phyloP scores from a whole-genome alignment of 2,329 filamentous ascomycete genomes.

The Pochonia chlamydosporia region DNA sequence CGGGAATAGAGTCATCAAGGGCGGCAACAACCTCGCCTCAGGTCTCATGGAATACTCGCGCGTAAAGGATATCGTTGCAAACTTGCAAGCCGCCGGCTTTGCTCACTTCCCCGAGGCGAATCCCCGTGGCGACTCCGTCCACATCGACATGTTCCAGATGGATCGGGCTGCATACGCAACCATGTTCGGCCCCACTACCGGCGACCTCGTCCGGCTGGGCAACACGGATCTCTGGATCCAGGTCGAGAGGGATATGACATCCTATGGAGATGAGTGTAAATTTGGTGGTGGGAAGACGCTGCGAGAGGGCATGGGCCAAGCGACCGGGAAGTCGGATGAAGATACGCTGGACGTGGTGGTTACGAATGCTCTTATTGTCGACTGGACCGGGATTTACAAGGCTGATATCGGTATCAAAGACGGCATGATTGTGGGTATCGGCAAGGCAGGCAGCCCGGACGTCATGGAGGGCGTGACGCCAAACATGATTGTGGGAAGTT shows the following conservation, averaged over 20 bases:
- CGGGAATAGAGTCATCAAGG: slow-evolving; percentile 71
- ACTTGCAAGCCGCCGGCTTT: slow-evolving; percentile 68
- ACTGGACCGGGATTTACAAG: slow-evolving; percentile 92
- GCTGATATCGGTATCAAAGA: slow-evolving; percentile 92
- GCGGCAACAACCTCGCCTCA: slow-evolving; percentile 74
- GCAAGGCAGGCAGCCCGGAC: slow-evolving; percentile 95
- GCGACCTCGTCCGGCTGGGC: slow-evolving; percentile 76
- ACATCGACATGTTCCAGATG: slow-evolving; percentile 62
- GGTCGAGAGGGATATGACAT: slow-evolving; percentile 79
- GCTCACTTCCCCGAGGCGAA: slow-evolving; percentile 59
- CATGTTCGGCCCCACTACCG: slow-evolving; percentile 92
- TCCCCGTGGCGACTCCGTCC: slow-evolving; percentile 45
- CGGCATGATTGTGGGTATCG: slow-evolving; percentile 80
- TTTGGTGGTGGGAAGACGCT: slow-evolving; percentile 94
- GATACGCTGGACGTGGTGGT: slow-evolving; percentile 80
- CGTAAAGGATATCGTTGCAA: slow-evolving; percentile 59
- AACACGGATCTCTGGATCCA: slow-evolving; percentile 84
- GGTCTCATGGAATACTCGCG: slow-evolving; percentile 63
- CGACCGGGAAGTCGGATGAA: slow-evolving; percentile 65
- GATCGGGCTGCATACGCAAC: slow-evolving; percentile 71
- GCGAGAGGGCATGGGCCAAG: slow-evolving; percentile 93
- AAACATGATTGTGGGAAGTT: slow-evolving; percentile 75
- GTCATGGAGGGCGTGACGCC: slow-evolving; percentile 83
- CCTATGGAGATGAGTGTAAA: slow-evolving; percentile 88
- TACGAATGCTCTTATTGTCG: slow-evolving; percentile 83